Evolutionary conservation across 768 basidiomycete genomes (phyloP), one percentile per base, ranked within the genome.

Genomic region (Lentinula sp.): DNA sequence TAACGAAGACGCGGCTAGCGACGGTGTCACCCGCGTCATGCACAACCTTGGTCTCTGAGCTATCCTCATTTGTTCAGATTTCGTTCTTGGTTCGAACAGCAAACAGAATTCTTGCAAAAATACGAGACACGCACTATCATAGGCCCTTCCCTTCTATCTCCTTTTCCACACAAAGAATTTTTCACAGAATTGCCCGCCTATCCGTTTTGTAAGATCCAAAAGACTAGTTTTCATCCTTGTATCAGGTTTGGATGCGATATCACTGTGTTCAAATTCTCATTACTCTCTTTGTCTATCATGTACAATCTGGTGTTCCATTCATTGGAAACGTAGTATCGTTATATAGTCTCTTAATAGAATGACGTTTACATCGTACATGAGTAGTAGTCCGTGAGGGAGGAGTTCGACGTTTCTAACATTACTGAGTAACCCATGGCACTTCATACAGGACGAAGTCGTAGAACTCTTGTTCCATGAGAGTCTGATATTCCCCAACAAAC

Each of bases 391-490:
- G 28, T 28, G 28, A 28, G 28, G 28, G 28, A 28, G 28, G 0
- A 28, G 28, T 28, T 28, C 37, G 8, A 13, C 6, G 16, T 16
- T 43, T 16, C 42, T n/a, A 9, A 48, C 7, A 48, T 23, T 78
- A 88, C 66, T 84, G 80, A 42, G 88, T 76, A 66, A 97, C 90
- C 90, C 91, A 94, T 36, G 93, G 93, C 57, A 99, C 84, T 72
- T 98, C 96, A 70, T 88, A 95, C 69, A 96, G 70, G 23, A 98
- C 93, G 68, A 98, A 99, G 73, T 96, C 93, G 71, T 90, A 94
- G 71, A 90, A 91, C 72, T 99, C 96, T 71, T 95, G 91, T 69
- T 99, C 97, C 81, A 99, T 84, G 41, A 99, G 76, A 12, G 85
- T 83, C 71, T 94, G 91, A 72, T 91, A 99, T 73, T 99, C 96